Percentiles rank a stretch among this genome's conserved stretches.
Evolutionary conservation across 352 stramenopile species (phyloP).

Genomic region (Globisporangium rhizosaccharum): DNA sequence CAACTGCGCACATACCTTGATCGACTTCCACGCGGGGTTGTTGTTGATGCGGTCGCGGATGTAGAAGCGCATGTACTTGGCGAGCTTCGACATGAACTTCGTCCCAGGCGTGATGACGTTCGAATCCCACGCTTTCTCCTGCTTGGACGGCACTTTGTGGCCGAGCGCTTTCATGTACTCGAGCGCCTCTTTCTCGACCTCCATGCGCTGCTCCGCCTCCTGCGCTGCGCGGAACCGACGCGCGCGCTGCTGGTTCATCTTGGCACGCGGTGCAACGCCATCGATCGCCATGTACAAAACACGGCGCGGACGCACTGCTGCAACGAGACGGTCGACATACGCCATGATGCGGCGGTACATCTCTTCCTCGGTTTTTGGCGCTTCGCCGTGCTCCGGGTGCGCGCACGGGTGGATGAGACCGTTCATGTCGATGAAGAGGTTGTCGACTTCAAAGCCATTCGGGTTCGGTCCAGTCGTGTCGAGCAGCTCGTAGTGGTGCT

Average conservation of each 20-base stretch:
- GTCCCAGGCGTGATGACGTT: conserved; percentile 99
- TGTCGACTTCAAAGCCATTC: conserved; percentile 95
- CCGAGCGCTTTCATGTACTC: conserved; percentile 90
- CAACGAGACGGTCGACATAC: conserved; percentile 97
- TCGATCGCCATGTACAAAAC: conserved; percentile 99
- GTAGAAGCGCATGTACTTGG: conserved; percentile 90
- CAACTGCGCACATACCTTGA: conserved; percentile 59
- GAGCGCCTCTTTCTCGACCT: conserved; percentile 91
- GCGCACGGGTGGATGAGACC: conserved; percentile 99
- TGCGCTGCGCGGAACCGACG: conserved; percentile 95
- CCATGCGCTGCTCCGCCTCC: conserved; percentile 90
- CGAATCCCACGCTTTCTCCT: conserved; percentile 93
- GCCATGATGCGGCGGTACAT: conserved; percentile 96
- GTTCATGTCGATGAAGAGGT: conserved; percentile 99
- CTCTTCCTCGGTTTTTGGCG: conserved; percentile 94
- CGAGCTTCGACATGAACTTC: conserved; percentile 95
- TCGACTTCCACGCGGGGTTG: conserved; percentile 90
- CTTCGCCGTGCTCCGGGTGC: conserved; percentile 92
- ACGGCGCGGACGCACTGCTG: conserved; percentile 90
- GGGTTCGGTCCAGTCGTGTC: conserved; percentile 87
- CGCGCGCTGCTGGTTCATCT: conserved; percentile 99
- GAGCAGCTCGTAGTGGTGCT: conserved; percentile 76
- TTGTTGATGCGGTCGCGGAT: conserved; percentile 93
- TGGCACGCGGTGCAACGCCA: conserved; percentile 96
- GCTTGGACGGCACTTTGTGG: conserved; percentile 71